Evolutionary conservation across 805 yeast genomes (phyloP).

Genomic region (Kodamaea lidongshanica): DNA sequence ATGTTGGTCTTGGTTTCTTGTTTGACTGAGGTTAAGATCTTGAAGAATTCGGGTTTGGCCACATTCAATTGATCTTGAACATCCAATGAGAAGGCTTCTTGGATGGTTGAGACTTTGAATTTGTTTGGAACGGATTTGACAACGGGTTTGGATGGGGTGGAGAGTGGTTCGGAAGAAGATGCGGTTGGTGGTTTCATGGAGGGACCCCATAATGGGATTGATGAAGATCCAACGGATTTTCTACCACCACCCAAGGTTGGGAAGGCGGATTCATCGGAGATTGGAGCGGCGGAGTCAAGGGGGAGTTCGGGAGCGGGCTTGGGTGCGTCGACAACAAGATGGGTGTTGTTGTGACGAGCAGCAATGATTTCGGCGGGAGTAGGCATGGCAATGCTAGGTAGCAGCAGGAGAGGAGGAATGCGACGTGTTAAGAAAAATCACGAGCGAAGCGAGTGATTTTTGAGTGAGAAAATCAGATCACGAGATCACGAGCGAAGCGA

Average conservation of each 20-base stretch:
- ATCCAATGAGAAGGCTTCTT: conserved; percentile 74
- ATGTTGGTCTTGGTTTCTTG: conserved; percentile 56
- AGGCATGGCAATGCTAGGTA: conserved; percentile 29
- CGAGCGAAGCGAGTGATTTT: too few species aligned
- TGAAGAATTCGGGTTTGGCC: conserved; percentile 59
- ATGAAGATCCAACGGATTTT: conserved; percentile 3
- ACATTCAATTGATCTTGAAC: conserved; percentile 61
- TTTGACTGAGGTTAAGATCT: conserved; percentile 59
- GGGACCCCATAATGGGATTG: conserved; percentile 36
- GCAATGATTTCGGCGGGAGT: conserved; percentile 47
- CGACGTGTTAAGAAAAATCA: conserved; percentile 3
- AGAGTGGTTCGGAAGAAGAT: conserved; percentile 10
- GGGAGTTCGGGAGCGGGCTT: conserved; percentile 7
- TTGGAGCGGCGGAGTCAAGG: conserved; percentile 21
- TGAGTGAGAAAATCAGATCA: too few species aligned
- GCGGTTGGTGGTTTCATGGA: conserved; percentile 18
- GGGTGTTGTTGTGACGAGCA: conserved; percentile 32
- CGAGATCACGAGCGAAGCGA: too few species aligned
- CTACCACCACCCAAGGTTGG: conserved; percentile 60
- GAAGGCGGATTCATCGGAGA: conserved; percentile 51
- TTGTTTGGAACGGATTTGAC: conserved; percentile 10
- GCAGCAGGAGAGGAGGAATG: conserved; percentile 14
- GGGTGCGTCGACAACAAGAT: conserved; percentile 5
- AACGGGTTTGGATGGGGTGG: too few species aligned
- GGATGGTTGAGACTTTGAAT: conserved; percentile 51